Percentiles rank a stretch among this genome's conserved stretches.
Conservation (phyloP, 257 asterid species). For the Linderniella brevidens region DNA sequence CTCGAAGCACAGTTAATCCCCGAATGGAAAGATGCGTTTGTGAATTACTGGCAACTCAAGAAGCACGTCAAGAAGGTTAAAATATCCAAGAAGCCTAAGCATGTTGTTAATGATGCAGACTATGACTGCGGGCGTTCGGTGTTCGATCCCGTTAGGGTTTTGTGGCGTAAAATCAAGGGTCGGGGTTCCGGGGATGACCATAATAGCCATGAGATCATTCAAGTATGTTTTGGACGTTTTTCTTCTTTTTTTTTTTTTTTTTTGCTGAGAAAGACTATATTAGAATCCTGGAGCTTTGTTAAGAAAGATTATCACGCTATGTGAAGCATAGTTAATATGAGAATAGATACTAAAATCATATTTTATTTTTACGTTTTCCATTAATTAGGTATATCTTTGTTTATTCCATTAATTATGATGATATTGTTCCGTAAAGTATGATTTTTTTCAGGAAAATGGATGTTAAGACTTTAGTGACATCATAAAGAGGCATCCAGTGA, state of each 20-base stretch:
- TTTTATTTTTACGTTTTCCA: no score
- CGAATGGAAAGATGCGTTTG: conserved; percentile 81
- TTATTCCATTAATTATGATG: no score
- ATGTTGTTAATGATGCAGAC: conserved; percentile 12
- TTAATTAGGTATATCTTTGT: no score
- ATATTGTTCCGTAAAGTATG: no score
- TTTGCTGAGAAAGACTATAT: no score
- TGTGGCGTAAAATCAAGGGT: conserved; percentile 12
- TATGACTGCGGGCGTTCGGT: conserved; percentile 34
- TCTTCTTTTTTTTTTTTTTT: no score
- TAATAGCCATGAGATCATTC: conserved; percentile 16
- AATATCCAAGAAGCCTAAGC: conserved; percentile 30
- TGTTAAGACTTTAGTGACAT: background rate
- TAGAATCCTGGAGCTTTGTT: no score
- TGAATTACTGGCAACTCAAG: conserved; percentile 64
- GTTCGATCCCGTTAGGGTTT: conserved; percentile 31
- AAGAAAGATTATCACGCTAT: no score
- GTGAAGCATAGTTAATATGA: no score
- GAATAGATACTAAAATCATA: no score
- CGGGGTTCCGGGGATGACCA: no score
- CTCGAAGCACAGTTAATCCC: conserved; percentile 81
- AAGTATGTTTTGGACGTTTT: conserved; percentile 19
- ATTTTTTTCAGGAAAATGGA: no score
- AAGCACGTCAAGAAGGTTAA: conserved; percentile 56
- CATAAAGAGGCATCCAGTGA: conserved; percentile 14